These are phyloP conservation scores for Trichoderma asperellum DNA, from an alignment of 2,329 filamentous ascomycete species.

Conservation along the genomic window DNA sequence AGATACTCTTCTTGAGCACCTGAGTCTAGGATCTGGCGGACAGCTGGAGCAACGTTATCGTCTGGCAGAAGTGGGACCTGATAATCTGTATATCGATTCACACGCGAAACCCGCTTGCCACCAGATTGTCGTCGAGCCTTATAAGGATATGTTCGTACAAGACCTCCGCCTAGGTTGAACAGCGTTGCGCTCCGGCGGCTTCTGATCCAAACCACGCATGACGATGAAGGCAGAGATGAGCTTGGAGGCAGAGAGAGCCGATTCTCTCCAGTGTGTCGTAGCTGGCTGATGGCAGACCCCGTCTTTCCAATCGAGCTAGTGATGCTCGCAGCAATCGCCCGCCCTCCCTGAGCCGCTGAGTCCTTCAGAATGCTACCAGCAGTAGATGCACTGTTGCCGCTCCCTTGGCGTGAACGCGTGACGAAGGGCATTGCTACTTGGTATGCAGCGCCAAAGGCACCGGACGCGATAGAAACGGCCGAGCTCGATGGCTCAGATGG, in stretches of 20 bases:
- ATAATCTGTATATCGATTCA: conserved; percentile 67
- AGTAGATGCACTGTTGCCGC: conserved; percentile 40
- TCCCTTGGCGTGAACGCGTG: conserved; percentile 58
- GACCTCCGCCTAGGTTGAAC: conserved; percentile 66
- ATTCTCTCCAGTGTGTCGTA: conserved; percentile 76
- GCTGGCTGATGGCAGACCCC: conserved; percentile 69
- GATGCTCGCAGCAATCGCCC: conserved; percentile 73
- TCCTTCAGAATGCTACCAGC: conserved; percentile 55
- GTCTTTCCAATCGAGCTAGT: conserved; percentile 75
- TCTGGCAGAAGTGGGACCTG: conserved; percentile 67
- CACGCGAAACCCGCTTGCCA: conserved; percentile 57
- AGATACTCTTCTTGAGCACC: conserved; percentile 60
- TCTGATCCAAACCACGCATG: conserved; percentile 68
- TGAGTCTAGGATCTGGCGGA: conserved; percentile 56
- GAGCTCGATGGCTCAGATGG: conserved; percentile 54
- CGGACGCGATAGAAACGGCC: conserved; percentile 71
- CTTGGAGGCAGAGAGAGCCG: conserved; percentile 69
- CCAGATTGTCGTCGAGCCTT: conserved; percentile 60
- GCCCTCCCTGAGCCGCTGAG: conserved; percentile 70
- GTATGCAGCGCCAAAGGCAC: conserved; percentile 70
- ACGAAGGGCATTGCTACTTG: conserved; percentile 67
- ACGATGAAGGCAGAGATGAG: conserved; percentile 55
- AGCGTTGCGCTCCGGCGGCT: conserved; percentile 65
- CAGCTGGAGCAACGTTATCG: conserved; percentile 58
- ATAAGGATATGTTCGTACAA: conserved; percentile 67